A percentile compares a stretch with the other conserved stretches of the same genome.
Evolutionary conservation across 208 protist species (phyloP).

Genomic region (Crithidia brevicula): DNA sequence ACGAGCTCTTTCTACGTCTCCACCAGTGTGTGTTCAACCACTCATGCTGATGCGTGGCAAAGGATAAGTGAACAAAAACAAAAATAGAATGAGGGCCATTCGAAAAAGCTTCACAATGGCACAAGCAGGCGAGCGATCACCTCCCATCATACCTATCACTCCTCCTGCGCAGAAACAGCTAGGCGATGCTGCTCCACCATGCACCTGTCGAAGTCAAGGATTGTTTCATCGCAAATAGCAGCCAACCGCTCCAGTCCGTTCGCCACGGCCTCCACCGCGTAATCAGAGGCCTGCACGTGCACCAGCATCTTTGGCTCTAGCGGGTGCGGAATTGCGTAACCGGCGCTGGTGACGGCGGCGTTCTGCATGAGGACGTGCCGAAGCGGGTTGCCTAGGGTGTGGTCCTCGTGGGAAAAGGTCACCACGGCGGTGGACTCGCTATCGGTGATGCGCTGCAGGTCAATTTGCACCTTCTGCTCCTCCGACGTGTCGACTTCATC

Average conservation of each 20-base stretch:
- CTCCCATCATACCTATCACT: too few species aligned
- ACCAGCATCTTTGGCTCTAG: constrained; percentile 93
- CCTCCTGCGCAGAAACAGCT: constrained; percentile 21
- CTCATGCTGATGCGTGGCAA: too few species aligned
- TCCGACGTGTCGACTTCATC: constrained; percentile 92
- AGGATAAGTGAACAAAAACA: too few species aligned
- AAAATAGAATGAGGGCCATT: too few species aligned
- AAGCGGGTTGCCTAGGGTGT: constrained; percentile 93
- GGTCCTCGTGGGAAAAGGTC: constrained; percentile 90
- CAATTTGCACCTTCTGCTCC: constrained; percentile 89
- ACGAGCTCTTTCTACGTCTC: too few species aligned
- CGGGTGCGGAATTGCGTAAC: constrained; percentile 95
- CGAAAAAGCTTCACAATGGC: background rate
- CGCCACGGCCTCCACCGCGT: constrained; percentile 86
- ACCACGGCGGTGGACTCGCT: constrained; percentile 78
- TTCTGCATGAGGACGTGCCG: constrained; percentile 94
- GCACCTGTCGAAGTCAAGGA: constrained; percentile 76
- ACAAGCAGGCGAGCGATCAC: too few species aligned
- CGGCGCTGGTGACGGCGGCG: constrained; percentile 82
- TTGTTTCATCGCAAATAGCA: constrained; percentile 77
- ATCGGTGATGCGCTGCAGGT: constrained; percentile 83
- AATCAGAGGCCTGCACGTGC: constrained; percentile 89
- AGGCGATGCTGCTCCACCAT: constrained; percentile 48
- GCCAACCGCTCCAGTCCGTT: constrained; percentile 82
- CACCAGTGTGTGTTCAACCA: too few species aligned